Percentiles rank a stretch among this genome's conserved stretches.
Conservation (phyloP, 2,329 filamentous ascomycete genomes). For the Alternaria solani region DNA sequence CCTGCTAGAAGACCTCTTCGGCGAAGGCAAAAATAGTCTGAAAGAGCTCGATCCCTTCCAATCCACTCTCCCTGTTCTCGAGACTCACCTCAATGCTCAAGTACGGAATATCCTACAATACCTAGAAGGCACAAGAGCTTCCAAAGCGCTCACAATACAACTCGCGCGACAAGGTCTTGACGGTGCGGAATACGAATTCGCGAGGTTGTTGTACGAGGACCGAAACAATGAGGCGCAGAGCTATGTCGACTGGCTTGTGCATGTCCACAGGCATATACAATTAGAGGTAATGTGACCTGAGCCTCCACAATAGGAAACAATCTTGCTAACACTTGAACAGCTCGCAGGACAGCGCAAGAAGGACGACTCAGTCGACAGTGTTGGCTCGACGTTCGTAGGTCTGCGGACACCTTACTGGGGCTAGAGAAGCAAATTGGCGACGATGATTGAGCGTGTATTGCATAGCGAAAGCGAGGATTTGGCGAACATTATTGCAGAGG, state of each 20-base stretch:
- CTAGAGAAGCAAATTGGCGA: conserved; percentile 20
- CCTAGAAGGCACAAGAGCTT: conserved; percentile 78
- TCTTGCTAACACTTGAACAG: conserved; percentile 42
- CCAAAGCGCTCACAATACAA: conserved; percentile 88
- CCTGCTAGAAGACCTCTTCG: conserved; percentile 88
- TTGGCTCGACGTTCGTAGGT: conserved; percentile 49
- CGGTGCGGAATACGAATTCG: conserved; percentile 96
- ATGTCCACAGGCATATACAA: conserved; percentile 91
- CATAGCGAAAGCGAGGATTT: conserved; percentile 34
- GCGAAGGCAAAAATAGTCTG: conserved; percentile 73
- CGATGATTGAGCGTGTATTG: conserved; percentile 27
- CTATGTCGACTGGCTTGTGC: conserved; percentile 98
- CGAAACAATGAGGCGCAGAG: conserved; percentile 97
- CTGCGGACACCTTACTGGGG: conserved; percentile 53
- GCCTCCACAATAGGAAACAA: background rate
- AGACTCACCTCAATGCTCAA: conserved; percentile 94
- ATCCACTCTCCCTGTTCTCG: conserved; percentile 79
- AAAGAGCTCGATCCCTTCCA: conserved; percentile 82
- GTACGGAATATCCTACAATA: conserved; percentile 93
- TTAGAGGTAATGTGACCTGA: conserved; percentile 66
- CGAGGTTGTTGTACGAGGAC: conserved; percentile 87
- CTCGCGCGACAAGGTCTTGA: conserved; percentile 91
- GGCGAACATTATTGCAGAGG: conserved; percentile 14
- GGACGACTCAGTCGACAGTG: conserved; percentile 61
- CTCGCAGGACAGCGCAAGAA: conserved; percentile 74